phyloP scores from a whole-genome alignment of 192 early-diverging fungal species.

The Irineochytrium annulatum region DNA sequence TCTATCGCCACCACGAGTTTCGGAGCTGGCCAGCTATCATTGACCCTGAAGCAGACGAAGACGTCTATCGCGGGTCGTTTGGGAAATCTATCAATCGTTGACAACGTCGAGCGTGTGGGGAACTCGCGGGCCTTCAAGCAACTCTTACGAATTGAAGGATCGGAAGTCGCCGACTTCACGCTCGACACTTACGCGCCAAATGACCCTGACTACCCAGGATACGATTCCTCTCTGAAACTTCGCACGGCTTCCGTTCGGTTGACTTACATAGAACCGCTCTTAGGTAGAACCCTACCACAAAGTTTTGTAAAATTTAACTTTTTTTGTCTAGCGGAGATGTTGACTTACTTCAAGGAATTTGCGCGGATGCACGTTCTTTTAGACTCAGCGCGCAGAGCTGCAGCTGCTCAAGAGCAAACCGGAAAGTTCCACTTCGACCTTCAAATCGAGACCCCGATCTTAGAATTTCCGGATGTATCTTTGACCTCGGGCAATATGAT shows the following conservation, averaged over 20 bases:
- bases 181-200: constrained; percentile 76
- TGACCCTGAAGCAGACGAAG: constrained; percentile 55
- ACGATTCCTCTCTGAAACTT: constrained; percentile 73
- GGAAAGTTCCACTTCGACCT: constrained; percentile 84
- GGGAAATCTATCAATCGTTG: constrained; percentile 43
- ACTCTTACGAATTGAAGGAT: constrained; percentile 80
- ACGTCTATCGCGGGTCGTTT: constrained; percentile 46
- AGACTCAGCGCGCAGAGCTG: constrained; percentile 83
- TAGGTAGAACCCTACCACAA: constrained; percentile 32
- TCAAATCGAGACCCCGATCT: constrained; percentile 76
- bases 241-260: constrained; percentile 76
- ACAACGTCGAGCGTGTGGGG: constrained; percentile 21
- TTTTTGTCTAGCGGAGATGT: constrained; percentile 39
- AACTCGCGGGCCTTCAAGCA: constrained; percentile 14
- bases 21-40: constrained; percentile 65
- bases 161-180: constrained; percentile 80
- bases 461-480: constrained; percentile 68
- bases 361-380: constrained; percentile 79
- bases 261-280: constrained; percentile 73
- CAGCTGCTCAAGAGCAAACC: constrained; percentile 70
- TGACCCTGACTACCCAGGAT: constrained; percentile 68
- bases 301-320: not conserved
- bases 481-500: constrained; percentile 58
- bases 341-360: constrained; percentile 81
- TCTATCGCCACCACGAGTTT: constrained; percentile 71